Base-by-base conservation (phyloP, 1,284 basidiomycete species). In the Ganoderma leucocontextum region DNA sequence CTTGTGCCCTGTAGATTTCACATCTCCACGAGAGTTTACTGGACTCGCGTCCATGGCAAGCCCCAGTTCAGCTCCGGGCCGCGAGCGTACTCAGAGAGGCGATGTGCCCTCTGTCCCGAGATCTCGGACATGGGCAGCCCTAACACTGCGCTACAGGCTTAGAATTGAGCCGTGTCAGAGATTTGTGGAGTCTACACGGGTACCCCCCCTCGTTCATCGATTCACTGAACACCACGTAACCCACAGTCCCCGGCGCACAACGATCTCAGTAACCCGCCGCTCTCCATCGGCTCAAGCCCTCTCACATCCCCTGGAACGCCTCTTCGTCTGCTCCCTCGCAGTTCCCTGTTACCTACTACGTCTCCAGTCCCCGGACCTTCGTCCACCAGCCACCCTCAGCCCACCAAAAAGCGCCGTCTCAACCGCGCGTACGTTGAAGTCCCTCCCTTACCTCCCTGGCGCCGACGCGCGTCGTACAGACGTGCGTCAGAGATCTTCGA, bases 321-420 rank as follows among this genome's bases (percentile, higher is more conserved):
- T 4, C 35, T 58, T 3, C 29, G 29, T 36, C 22, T 19, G 9
- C 35, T 59, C 9, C 58, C 36, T 25, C 36, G n/a, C 47, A 2
- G 39, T 65, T 60, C 52, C 17, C 62, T 29, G 29, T 29, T 2
- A 29, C 2, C 29, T 29, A 29, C 29, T 29, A 29, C 2, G 29
- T 29, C 29, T 29, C 29, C 29, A 29, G 29, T 29, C 29, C 29
- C 29, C 29, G 29, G 29, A 29, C 29, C 29, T 29, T 29, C 15
- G 8, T 49, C 22, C 22, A 10, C 47, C n/a, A 55, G 19, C 29
- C 29, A 29, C 17, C 44, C n/a, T 17, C 58, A 15, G 12, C 41
- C 35, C 39, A 15, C 63, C 44, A 72, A 72, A 29, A 61, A 64
- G 33, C 60, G 68, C 25, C 57, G 66, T 1, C 62, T 67, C 12